Evolutionary conservation across 1,284 basidiomycete genomes (phyloP).

Genomic region (Trichosporon faecale): DNA sequence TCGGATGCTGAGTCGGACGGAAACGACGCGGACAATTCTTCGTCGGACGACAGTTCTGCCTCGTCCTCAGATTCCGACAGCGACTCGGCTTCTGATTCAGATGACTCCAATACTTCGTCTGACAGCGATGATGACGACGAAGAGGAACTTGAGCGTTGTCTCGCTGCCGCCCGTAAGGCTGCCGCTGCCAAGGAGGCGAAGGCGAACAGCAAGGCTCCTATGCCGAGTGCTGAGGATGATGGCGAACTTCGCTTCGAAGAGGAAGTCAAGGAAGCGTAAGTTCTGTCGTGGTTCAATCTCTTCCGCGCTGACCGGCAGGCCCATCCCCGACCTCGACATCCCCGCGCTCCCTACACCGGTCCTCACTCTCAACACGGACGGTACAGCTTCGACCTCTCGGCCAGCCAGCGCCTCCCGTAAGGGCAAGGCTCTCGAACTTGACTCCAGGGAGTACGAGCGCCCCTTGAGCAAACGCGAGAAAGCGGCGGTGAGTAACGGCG

Average conservation of each 20-base stretch:
- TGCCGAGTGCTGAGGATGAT: constrained; percentile 36
- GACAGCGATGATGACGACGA: constrained; percentile 28
- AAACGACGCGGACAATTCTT: constrained; percentile 4
- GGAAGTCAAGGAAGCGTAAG: constrained; percentile 47
- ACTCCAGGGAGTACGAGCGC: constrained; percentile 56
- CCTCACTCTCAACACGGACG: constrained; percentile 45
- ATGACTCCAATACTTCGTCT: background rate
- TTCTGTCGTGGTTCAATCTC: constrained; percentile 20
- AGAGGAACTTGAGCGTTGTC: constrained; percentile 63
- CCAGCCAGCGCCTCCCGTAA: constrained; percentile 8
- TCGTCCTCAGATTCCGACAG: constrained; percentile 10
- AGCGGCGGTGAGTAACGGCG: constrained; percentile 34
- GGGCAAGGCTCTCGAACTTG: constrained; percentile 34
- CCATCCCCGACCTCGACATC: constrained; percentile 51
- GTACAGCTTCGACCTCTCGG: constrained; percentile 30
- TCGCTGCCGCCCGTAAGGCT: constrained; percentile 53
- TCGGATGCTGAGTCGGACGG: constrained; percentile 17
- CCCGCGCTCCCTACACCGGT: constrained; percentile 61
- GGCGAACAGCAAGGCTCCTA: background rate
- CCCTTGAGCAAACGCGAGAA: constrained; percentile 44
- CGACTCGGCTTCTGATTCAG: constrained; percentile 4
- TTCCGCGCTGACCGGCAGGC: constrained; percentile 53
- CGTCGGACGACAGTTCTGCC: background rate
- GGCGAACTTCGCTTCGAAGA: constrained; percentile 41
- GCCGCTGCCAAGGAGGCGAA: background rate